Percentiles rank a stretch among this genome's conserved stretches.
Conservation (phyloP, 495 filamentous ascomycete species). For the Aspergillus asperescens region DNA sequence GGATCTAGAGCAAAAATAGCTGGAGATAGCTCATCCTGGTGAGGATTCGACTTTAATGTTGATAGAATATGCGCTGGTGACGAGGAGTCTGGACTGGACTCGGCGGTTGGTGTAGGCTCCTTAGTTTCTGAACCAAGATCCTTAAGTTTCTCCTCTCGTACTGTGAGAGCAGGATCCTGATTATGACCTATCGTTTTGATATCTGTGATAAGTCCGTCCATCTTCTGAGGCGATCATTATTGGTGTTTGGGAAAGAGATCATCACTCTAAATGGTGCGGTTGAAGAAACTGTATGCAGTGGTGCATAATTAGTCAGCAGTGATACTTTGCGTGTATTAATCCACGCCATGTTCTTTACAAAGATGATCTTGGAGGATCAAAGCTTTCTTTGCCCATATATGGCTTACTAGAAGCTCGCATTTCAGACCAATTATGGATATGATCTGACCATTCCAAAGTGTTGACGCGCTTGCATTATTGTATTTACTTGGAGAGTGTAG, state of each 20-base stretch:
- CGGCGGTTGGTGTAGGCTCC: slow-evolving; percentile 10
- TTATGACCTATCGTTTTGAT: slow-evolving; percentile 35
- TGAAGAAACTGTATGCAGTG: slow-evolving; percentile 27
- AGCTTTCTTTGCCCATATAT: too few relatives aligned
- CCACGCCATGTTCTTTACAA: too few relatives aligned
- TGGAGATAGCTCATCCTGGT: slow-evolving; percentile 49
- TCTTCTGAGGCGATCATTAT: slow-evolving; percentile 16
- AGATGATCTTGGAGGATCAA: too few relatives aligned
- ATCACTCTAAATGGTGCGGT: slow-evolving; percentile 11
- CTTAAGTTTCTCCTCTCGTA: slow-evolving; percentile 14
- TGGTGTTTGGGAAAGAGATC: neutral
- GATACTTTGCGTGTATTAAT: too few relatives aligned
- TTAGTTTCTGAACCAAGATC: slow-evolving; percentile 6
- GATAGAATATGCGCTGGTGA: slow-evolving; percentile 58
- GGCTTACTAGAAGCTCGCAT: too few relatives aligned
- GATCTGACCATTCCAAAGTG: too few relatives aligned
- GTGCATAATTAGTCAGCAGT: slow-evolving; percentile 2
- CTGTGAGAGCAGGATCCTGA: slow-evolving; percentile 16
- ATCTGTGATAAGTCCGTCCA: slow-evolving; percentile 42
- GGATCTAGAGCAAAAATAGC: slow-evolving; percentile 51
- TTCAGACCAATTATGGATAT: too few relatives aligned
- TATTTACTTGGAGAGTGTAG: too few relatives aligned
- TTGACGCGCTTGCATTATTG: too few relatives aligned
- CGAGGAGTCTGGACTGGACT: slow-evolving; percentile 20
- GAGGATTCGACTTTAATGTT: slow-evolving; percentile 59